Evolutionary conservation across 164 flowering plant species (phyloP), one percentile per base, ranked within the genome.

Genomic region (Stephania cephalantha): DNA sequence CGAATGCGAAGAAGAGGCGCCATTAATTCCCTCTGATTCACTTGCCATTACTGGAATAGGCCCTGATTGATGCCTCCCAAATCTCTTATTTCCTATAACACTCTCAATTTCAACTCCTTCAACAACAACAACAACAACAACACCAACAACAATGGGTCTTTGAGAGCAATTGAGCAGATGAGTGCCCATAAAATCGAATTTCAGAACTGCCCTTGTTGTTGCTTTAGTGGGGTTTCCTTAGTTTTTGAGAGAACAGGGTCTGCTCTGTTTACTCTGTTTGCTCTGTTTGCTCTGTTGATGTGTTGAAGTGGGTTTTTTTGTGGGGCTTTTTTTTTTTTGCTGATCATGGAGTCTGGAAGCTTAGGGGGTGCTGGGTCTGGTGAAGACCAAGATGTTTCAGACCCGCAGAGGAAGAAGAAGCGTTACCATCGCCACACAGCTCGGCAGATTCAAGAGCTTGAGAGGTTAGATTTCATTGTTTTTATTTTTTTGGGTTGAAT

Each of bases 371-470:
- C 20, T 67, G 90, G 87, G 25, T 80, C 85, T 44, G 90, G 89
- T 2, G 89, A 85, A 46, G 85, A 85, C 79, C 83, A 80, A 58
- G 89, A 87, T 66, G 80, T 78, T 68, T 81, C 86, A 46, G 93
- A 87, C 73, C 66, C 84, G 2, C 84, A 80, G 55, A 78, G 82
- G 81, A 88, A 83, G 84, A 92, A 88, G 85, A 92, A 92, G 82
- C 86, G 89, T 0, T 88, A 87, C 79, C 97, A 92, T 73, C 89
- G 97, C 17, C 97, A 92, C 80, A 90, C 92, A 18, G 88, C 91
- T 68, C 72, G 84, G 45, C 97, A 92, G 89, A 92, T 92, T 85
- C 94, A 88, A 74, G 84, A 83, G 74, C 94, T 92, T 68, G 97
- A 92, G 85, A 71, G 84, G 97, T 92, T 85, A 79, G 85, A 52